Evolutionary conservation across 2,329 filamentous ascomycete species (phyloP), one percentile per base, ranked within the genome.

Genomic region (Lachnellula hyalina): DNA sequence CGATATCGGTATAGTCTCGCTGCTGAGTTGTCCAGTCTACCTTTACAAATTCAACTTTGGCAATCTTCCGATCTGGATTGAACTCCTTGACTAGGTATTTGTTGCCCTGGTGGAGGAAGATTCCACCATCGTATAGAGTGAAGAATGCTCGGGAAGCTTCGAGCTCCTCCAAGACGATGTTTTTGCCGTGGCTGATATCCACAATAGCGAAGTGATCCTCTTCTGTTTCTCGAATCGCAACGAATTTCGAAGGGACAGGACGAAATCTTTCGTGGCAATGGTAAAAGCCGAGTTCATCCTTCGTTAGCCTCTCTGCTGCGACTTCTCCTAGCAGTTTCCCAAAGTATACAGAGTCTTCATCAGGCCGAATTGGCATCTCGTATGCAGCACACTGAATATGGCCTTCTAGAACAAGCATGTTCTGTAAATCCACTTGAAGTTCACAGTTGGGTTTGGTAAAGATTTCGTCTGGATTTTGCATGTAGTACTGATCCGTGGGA

Each of bases 21-120:
- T 96, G 93, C 67, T 87, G 84, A 0, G 94, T 99, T 1, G 86
- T 96, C 92, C 92, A 99, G 67, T 96, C 90, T 28, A 97, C 92
- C 60, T 89, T 88, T 49, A 96, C 93, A 56, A 83, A 83, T 71
- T 94, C 87, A 4, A 99, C 94, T 61, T 88, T 88, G 4, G 94
- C 94, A 62, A 96, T 85, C 66, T 85, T 86, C 57, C 81, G 81
- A 35, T 94, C 89, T 1, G 89, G 86, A 59, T 83, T 83, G 66
- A 97, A 92, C 64, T 97, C 91, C 63, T 90, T 88, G 51, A 99
- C 89, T 2, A 97, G 80, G 67, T 96, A 99, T 1, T 87, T 93
- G 60, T 85, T 84, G n/a, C 94, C 94, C 73, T 99, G 94, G 65
- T 99, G 94, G 5, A 99, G 77, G 73, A 96, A 99, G 59, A 99